Evolutionary conservation across 2,329 filamentous ascomycete species (phyloP), one percentile per base, ranked within the genome.

Genomic region (Piedraia hortae): DNA sequence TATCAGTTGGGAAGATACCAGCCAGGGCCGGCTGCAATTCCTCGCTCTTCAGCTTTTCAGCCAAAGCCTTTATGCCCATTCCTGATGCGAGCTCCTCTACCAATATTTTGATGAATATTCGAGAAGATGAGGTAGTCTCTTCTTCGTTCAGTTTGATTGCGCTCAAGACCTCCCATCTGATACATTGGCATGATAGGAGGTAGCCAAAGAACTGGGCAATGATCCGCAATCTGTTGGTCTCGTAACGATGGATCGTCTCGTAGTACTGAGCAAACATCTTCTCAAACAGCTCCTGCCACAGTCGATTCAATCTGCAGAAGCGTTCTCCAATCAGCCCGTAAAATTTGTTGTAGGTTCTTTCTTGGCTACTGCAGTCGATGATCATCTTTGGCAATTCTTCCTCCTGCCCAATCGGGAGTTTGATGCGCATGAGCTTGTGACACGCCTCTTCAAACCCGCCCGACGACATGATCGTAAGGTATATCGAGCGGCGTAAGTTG

Each of bases 21-120:
- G 69, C 63, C 27, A 91, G 63, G 41, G 62, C 72, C 21, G 77
- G 64, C 28, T 69, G 66, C 17, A 93, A 54, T 21, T 64, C 59
- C 19, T 85, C 72, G 34, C 89, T 78, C 32, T 58, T 63, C 47
- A 91, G 58, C 10, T 73, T 63, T 20, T 66, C 60, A 34, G 71
- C 66, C 23, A 97, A 50, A 37, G 71, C 74, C 20, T 66, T 56
- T 56, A 91, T 66, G 26, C 85, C 82, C 27, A 90, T 59, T 28
- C 75, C 72, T 46, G 91, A 77, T 4, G 68, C 61, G 12, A 93
- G 61, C 38, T 91, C 78, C 44, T 93, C 78, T 42, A 97, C 88
- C 7, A 97, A 51, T 26, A 93, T 93, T 53, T 91, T 93, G 55
- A 97, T 73, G 42, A 93, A 97, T 44, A 97, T 93, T 53, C 85